Conservation (phyloP, 306 rosid species). For the Dicorynia guianensis region DNA sequence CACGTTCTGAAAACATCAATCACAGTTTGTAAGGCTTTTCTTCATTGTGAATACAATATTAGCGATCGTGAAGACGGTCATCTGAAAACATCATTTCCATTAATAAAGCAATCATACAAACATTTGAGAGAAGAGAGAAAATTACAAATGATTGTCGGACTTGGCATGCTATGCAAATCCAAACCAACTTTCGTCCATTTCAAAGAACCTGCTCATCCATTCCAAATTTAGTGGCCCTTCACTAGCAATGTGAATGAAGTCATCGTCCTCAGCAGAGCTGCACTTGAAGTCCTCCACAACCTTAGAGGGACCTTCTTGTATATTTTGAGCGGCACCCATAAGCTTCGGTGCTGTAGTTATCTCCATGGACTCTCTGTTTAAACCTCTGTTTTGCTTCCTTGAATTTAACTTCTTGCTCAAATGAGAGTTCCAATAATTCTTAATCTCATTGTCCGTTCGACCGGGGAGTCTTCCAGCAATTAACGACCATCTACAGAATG, state of each 20-base stretch:
- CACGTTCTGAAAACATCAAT: too few relatives aligned
- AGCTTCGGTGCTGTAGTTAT: neutral
- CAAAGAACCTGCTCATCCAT: slow-evolving; percentile 46
- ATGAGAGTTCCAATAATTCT: slow-evolving; percentile 32
- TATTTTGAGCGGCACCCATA: neutral
- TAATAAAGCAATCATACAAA: too few relatives aligned
- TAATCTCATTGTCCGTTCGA: slow-evolving; percentile 35
- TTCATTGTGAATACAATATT: too few relatives aligned
- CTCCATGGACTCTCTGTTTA: slow-evolving; percentile 14
- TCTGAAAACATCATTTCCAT: too few relatives aligned
- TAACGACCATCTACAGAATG: slow-evolving; percentile 45
- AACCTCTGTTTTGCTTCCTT: slow-evolving; percentile 27
- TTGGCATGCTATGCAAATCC: slow-evolving; percentile 3
- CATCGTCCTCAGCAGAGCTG: too few relatives aligned
- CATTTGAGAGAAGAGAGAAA: too few relatives aligned
- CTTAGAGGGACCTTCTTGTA: slow-evolving; percentile 21
- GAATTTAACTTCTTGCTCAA: slow-evolving; percentile 47
- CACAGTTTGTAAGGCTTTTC: too few relatives aligned
- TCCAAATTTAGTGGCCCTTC: slow-evolving; percentile 3
- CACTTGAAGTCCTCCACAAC: too few relatives aligned
- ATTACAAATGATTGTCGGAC: too few relatives aligned
- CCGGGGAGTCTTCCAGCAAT: slow-evolving; percentile 48
- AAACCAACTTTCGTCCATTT: slow-evolving; percentile 53
- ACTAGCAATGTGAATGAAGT: too few relatives aligned
- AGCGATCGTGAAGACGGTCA: too few relatives aligned